Conservation (phyloP, 805 yeast genomes). For the Candida verbasci region DNA sequence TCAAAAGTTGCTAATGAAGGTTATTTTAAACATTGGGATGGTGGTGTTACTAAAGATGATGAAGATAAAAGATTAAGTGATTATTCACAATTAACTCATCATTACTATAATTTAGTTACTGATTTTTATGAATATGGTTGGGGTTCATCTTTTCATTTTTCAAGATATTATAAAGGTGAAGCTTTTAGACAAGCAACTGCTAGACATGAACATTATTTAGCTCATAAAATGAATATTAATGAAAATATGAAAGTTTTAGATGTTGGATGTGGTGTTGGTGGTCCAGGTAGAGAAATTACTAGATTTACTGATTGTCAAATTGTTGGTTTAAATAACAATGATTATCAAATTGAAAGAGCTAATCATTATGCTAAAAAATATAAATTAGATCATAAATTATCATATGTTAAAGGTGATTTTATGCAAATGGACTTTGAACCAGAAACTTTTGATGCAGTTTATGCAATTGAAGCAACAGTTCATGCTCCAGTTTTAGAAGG, state of each 20-base stretch:
- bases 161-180: slow-evolving; percentile 90
- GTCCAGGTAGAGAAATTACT: slow-evolving; percentile 95
- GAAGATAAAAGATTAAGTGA: slow-evolving; percentile 73
- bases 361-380: slow-evolving; percentile 67
- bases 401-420: slow-evolving; percentile 94
- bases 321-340: slow-evolving; percentile 93
- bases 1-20: slow-evolving; percentile 81
- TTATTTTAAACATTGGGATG: slow-evolving; percentile 97
- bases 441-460: slow-evolving; percentile 89
- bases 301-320: slow-evolving; percentile 84
- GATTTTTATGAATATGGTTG: slow-evolving; percentile 99
- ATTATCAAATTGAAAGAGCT: slow-evolving; percentile 93
- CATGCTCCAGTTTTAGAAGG: slow-evolving; percentile 97
- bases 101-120: slow-evolving; percentile 94
- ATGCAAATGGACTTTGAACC: slow-evolving; percentile 98
- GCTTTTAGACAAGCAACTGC: slow-evolving; percentile 92
- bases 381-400: slow-evolving; percentile 67
- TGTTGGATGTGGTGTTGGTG: slow-evolving; percentile 99
- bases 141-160: slow-evolving; percentile 98
- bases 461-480: slow-evolving; percentile 97
- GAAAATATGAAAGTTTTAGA: slow-evolving; percentile 86
- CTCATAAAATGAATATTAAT: slow-evolving; percentile 74
- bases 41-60: slow-evolving; percentile 70
- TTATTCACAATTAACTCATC: slow-evolving; percentile 87
- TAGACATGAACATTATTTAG: slow-evolving; percentile 94